Base-by-base conservation (phyloP, 2,329 filamentous ascomycete species). In the Colletotrichum echinochloae region DNA sequence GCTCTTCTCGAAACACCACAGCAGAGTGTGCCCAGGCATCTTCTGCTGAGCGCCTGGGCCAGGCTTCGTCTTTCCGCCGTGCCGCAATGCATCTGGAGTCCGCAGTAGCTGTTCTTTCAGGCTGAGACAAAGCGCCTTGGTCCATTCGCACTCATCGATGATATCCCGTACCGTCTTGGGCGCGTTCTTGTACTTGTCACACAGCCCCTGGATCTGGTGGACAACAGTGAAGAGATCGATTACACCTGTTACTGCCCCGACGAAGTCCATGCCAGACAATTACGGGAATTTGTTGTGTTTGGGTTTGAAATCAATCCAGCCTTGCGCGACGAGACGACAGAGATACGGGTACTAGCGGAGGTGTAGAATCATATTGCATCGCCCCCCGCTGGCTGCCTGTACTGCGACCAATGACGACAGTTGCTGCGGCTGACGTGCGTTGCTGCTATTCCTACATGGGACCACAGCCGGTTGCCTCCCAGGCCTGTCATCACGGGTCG, bases 171-270 rank as follows among this genome's bases (percentile, higher is more conserved):
- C 65, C 33, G 35, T 51, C 51, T 51, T 44, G 30, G 64, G 64
- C 1, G 57, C 64, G 7, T 67, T 59, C 23, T 61, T 56, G 56
- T 26, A 70, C 59, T n/a, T 68, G 11, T 68, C 63, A 18, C 60
- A 20, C 9, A 63, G 51, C 20, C 28, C 51, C 28, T 63, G 54
- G 23, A 65, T 56, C 30, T 56, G 51, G 11, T 46, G 39, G 16
- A 46, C 37, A 7, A 62, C 26, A 20, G 5, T 28, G 51, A 49
- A 70, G 30, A 70, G 67, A 8, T 70, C 67, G 18, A 70, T 23
- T 2, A n/a, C 63, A 6, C 35, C 12, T 23, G 56, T 30, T 37
- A 70, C 12, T 18, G 30, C 33, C 49, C 56, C 56, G 35, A 68
- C 16, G 33, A 46, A 9, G 11, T 70, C 67, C 67, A 70, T 70